Base-by-base conservation (phyloP, 1,284 basidiomycete species). In the Boletellus dicymbophilus region DNA sequence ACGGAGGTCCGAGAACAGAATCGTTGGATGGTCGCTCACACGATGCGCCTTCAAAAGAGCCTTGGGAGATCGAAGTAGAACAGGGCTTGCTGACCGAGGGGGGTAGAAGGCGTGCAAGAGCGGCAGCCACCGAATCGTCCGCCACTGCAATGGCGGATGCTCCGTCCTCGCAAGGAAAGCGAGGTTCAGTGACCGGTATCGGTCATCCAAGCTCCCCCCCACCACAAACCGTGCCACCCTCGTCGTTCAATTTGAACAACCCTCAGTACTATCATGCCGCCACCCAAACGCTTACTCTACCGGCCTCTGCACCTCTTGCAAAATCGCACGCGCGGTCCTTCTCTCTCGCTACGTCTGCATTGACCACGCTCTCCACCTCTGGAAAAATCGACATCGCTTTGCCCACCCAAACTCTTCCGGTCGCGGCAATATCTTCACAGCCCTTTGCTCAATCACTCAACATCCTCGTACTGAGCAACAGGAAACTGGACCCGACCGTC, bases 51-150 rank as follows among this genome's bases (percentile, higher is more conserved):
- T 64, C 76, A 23, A 89, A 86, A 60, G 88, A 90, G 59, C 62
- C 74, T 26, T 90, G 88, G 88, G 88, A 90, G 58, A 77, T 88
- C 25, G 88, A 90, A 55, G 85, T 84, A 1, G 86, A 90, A 57
- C 81, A 81, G 54, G 86, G 86, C 1, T 61, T 90, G 37, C 62
- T 85, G 36, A 88, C 86, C 6, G 87, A 88, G 53, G 87, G 85
- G 16, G 85, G 82, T 12, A 78, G 77, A 49, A 71, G 87, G 41
- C 78, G 84, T 37, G 82, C 84, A 15, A 72, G 85, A 52, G 82
- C 82, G 12, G 72, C 69, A 2, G 78, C 76, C n/a, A 73, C 72
- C 3, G 71, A 74, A 22, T 70, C 71, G 12, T 65, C 68, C 6
- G 58, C 63, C n/a, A n/a, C n/a, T n/a, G 53, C 58, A 12, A 16